phyloP scores from a whole-genome alignment of 495 filamentous ascomycete genomes.

The Mycothermus thermophilus region DNA sequence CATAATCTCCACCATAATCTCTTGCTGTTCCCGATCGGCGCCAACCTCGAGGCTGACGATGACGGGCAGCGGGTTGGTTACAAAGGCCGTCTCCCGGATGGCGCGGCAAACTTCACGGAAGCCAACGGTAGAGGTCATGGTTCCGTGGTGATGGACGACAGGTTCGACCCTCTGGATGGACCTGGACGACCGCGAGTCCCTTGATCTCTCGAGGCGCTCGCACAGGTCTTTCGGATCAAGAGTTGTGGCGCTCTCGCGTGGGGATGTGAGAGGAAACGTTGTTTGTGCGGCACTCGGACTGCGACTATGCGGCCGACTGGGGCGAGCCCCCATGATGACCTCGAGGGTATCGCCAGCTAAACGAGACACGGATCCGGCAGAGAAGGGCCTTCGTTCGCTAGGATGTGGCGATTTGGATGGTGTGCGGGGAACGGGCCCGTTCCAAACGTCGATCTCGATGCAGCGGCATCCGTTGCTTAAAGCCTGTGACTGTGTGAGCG shows the following conservation, averaged over 20 bases:
- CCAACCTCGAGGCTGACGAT: slow-evolving; percentile 90
- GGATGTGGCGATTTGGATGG: slow-evolving; percentile 17
- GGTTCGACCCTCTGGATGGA: slow-evolving; percentile 14
- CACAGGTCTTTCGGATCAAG: slow-evolving; percentile 15
- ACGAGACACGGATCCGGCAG: slow-evolving; percentile 25
- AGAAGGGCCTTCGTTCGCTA: slow-evolving; percentile 24
- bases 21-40: slow-evolving; percentile 65
- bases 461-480: slow-evolving; percentile 70
- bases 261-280: slow-evolving; percentile 3
- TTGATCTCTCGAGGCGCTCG: slow-evolving; percentile 11
- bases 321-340: slow-evolving; percentile 11
- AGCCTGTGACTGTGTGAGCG: slow-evolving; percentile 15
- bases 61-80: slow-evolving; percentile 55
- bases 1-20: slow-evolving; percentile 87
- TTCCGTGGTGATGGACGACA: slow-evolving; percentile 39
- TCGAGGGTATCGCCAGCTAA: slow-evolving; percentile 22
- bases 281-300: slow-evolving; percentile 8
- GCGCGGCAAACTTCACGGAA: slow-evolving; percentile 77
- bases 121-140: slow-evolving; percentile 69
- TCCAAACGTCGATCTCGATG: slow-evolving; percentile 94
- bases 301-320: slow-evolving; percentile 14
- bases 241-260: slow-evolving; percentile 11
- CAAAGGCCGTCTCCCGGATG: slow-evolving; percentile 67
- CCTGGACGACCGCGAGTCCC: slow-evolving; percentile 18
- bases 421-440: slow-evolving; percentile 37